Evolutionary conservation across 306 rosid species (phyloP).

Genomic region (Lablab purpureus): DNA sequence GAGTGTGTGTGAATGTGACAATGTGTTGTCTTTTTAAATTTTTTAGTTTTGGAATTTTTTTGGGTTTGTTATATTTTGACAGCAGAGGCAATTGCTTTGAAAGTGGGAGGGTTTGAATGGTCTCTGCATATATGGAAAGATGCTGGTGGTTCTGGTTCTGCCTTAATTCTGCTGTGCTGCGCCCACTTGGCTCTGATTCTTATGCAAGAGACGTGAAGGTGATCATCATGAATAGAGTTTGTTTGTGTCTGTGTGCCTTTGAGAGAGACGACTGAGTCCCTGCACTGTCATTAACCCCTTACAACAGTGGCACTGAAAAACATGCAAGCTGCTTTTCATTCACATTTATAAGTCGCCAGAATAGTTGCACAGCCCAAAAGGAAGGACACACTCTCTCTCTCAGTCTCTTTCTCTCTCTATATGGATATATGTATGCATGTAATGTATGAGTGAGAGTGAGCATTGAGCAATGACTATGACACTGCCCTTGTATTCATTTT

Average conservation of each 20-base stretch:
- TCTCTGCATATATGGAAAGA: conserved; percentile 75
- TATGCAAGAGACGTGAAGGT: conserved; percentile 48
- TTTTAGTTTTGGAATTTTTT: not conserved
- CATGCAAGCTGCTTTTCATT: conserved; percentile 63
- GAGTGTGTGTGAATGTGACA: not conserved
- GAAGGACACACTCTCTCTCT: conserved; percentile 27
- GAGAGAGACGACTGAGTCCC: conserved; percentile 78
- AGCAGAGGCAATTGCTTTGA: conserved; percentile 29
- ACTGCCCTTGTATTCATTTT: conserved; percentile 30
- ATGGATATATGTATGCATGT: not conserved
- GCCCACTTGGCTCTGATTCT: conserved; percentile 83
- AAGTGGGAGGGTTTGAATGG: conserved; percentile 63
- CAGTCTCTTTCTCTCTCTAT: not conserved
- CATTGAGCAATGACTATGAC: not conserved
- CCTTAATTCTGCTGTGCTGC: conserved; percentile 37
- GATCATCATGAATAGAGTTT: conserved; percentile 61
- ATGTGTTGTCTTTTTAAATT: too few relatives aligned
- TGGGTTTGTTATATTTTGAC: not conserved
- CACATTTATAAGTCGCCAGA: conserved; percentile 63
- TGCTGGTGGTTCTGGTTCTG: conserved; percentile 52
- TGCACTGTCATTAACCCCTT: conserved; percentile 65
- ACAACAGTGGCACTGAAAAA: conserved; percentile 91
- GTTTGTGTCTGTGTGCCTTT: conserved; percentile 63
- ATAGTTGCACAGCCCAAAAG: conserved; percentile 41
- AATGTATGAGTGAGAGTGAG: conserved; percentile 22